Evolutionary conservation across 2,329 filamentous ascomycete genomes (phyloP), one percentile per base, ranked within the genome.

Genomic region (Penicillium sp.): DNA sequence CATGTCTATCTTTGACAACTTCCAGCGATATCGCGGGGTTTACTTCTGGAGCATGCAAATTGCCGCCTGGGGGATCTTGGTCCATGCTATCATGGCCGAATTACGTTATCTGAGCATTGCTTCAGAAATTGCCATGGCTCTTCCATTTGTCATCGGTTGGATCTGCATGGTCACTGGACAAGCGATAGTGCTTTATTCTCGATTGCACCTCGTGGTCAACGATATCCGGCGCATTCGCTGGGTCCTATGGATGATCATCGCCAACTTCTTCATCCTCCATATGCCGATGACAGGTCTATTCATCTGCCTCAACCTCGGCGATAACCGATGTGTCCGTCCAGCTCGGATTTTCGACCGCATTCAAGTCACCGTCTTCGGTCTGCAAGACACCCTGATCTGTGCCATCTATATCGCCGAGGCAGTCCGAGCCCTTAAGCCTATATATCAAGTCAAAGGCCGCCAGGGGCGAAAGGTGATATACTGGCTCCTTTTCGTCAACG

Each of bases 311-410:
- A 42, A 40, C 66, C 0, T 64, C 71, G 18, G 36, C 65, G 18
- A 48, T 6, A 13, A 18, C 3, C 13, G 27, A 0, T 31, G 52
- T 4, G n/a, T 16, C 6, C 45, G 27, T 1, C 3, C 45, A 1
- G 18, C 56, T 29, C 10, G 66, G 14, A 60, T 76, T n/a, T 72
- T 76, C 64, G 80, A 83, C 56, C 77, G 77, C 55, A 68, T 83
- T 5, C 77, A 82, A 59, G 71, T 82, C 36, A 75, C 73, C 0
- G 70, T 78, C 4, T 82, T 83, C 58, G 80, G 77, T 52, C 36
- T 79, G 3, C 81, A 83, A 55, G 82, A 84, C 52, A 67, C 77
- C 29, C 66, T 82, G 43, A 75, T 84, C 46, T 80, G 79, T 4
- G 68, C 68, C 1, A 67, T 82, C 18, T 84, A 82, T 64, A 80